Evolutionary conservation across 2,329 filamentous ascomycete species (phyloP).

Genomic region (Chaetomiaceae sp.): DNA sequence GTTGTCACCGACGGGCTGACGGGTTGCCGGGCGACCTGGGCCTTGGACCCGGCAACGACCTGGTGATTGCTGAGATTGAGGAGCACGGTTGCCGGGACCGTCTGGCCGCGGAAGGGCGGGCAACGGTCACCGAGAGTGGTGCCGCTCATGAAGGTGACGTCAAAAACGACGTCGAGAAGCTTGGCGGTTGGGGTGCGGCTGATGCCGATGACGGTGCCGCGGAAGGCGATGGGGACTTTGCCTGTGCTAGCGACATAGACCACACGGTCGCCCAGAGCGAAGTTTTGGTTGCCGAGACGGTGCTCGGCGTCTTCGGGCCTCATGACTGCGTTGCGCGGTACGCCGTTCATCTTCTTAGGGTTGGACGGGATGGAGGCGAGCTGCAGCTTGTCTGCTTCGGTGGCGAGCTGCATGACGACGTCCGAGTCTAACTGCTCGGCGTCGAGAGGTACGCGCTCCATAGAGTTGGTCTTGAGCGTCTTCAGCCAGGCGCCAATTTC

Average conservation of each 20-base stretch:
- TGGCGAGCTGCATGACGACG: slow-evolving; percentile 75
- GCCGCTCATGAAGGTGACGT: slow-evolving; percentile 93
- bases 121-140: slow-evolving; percentile 87
- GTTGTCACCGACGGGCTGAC: slow-evolving; percentile 43
- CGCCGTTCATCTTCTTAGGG: slow-evolving; percentile 68
- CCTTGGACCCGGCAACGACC: slow-evolving; percentile 65
- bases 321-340: slow-evolving; percentile 81
- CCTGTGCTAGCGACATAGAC: slow-evolving; percentile 91
- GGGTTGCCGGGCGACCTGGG: slow-evolving; percentile 50
- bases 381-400: slow-evolving; percentile 59
- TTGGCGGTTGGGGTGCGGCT: slow-evolving; percentile 79
- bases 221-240: slow-evolving; percentile 87
- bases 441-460: slow-evolving; percentile 93
- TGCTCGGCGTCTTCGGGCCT: slow-evolving; percentile 97
- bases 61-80: slow-evolving; percentile 83
- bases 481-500: slow-evolving; percentile 95
- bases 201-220: slow-evolving; percentile 91
- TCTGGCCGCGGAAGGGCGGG: slow-evolving; percentile 89
- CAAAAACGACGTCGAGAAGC: slow-evolving; percentile 88
- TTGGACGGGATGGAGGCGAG: slow-evolving; percentile 50
- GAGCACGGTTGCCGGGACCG: slow-evolving; percentile 80
- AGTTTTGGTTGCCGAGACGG: slow-evolving; percentile 77
- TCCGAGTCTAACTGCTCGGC: slow-evolving; percentile 94
- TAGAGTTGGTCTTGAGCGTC: slow-evolving; percentile 81
- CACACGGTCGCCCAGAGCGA: slow-evolving; percentile 81